Base-by-base conservation (phyloP, 164 flowering plant genomes). In the Nymphaea colorata region DNA sequence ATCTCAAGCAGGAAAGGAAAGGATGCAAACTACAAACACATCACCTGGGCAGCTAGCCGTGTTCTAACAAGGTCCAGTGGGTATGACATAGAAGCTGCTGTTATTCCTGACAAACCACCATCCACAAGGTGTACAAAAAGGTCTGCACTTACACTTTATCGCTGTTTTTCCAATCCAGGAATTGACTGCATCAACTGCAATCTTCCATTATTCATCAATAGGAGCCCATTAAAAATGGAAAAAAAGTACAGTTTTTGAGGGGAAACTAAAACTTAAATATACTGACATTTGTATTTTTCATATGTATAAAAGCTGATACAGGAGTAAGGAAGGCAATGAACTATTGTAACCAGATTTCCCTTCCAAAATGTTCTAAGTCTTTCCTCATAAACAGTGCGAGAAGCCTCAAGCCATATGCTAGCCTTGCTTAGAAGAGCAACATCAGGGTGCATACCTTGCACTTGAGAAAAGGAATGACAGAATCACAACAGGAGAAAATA, bases 371-470 rank as follows among this genome's bases (percentile, higher is more conserved):
- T 91, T 79, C 86, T 81, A 69, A 81, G 80, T 16, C 96, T 91
- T 78, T 90, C 96, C 80, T 88, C 91, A 61, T 70, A 66, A 44
- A 80, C 64, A 64, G 86, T 79, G 36, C 93, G 86, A 36, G 90
- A 83, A 68, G 96, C 96, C 70, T 90, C 96, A 17, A 75, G 79
- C 89, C 83, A 86, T 73, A 90, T 84, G 79, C 87, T 70, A 43
- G 87, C 67, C 74, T 85, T 84, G 64, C 78, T 80, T 81, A 88
- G 67, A 41, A 78, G 68, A 14, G 89, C 74, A 74, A 72, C 80
- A 74, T 90, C 89, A 61, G 89, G 74, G 72, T 87, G 91, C 96
- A 90, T 90, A 18, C 96, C 96, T 86, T 90, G 93, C 61, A 90
- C 84, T 93, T 88, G 68, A 64, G 61, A 59, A 25, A 25, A 25